Evolutionary conservation across 1,284 basidiomycete species (phyloP).

Genomic region (Cerrena zonata): DNA sequence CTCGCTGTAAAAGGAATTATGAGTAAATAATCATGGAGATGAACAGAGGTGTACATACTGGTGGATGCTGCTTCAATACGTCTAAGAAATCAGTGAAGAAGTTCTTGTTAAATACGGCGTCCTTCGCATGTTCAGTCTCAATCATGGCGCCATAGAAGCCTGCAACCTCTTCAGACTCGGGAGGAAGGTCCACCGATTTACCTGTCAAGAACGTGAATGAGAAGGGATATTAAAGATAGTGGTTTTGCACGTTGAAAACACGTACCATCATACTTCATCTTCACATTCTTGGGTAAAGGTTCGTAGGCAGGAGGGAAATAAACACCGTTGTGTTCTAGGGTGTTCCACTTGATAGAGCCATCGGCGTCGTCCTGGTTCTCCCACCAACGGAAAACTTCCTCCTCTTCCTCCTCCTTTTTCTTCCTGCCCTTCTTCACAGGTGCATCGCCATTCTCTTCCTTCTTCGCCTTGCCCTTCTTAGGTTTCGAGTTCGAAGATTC

Average conservation of each 20-base stretch:
- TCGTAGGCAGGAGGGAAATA: conserved; percentile 94
- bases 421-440: conserved; percentile 45
- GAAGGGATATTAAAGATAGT: conserved; percentile 8
- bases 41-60: conserved; percentile 51
- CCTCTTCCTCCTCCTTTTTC: conserved; percentile 58
- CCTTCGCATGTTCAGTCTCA: conserved; percentile 89
- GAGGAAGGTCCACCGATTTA: conserved; percentile 72
- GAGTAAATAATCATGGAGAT: conserved; percentile 1
- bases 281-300: conserved; percentile 77
- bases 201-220: conserved; percentile 43
- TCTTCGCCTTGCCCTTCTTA: conserved; percentile 28
- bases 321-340: conserved; percentile 89
- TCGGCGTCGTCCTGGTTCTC: conserved; percentile 64
- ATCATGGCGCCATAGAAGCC: conserved; percentile 93
- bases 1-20: conserved; percentile 38
- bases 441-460: conserved; percentile 29
- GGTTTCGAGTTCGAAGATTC: conserved; percentile 28
- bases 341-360: conserved; percentile 84
- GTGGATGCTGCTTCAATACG: conserved; percentile 77
- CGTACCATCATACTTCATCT: conserved; percentile 93
- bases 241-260: conserved; percentile 1
- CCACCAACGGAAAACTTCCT: conserved; percentile 83
- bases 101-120: conserved; percentile 87
- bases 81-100: conserved; percentile 90
- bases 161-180: conserved; percentile 92